Conservation (phyloP, 1,139 yeast species). For the Candida mesenterica region DNA sequence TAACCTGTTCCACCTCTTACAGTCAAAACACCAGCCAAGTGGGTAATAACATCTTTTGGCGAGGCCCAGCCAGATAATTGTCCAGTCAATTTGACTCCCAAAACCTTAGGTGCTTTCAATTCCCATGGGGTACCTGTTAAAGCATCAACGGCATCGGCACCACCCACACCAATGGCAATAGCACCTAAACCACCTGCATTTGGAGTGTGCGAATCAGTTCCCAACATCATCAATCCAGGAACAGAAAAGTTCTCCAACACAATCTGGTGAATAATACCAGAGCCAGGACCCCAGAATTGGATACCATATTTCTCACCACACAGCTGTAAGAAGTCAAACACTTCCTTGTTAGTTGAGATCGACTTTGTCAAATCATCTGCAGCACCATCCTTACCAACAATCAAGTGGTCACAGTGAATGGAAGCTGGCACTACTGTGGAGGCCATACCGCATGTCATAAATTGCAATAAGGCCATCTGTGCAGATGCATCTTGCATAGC, state of each 20-base stretch:
- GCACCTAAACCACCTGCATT: slow-evolving; percentile 98
- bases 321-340: slow-evolving; percentile 85
- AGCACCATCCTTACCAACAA: slow-evolving; percentile 94
- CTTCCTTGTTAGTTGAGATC: slow-evolving; percentile 84
- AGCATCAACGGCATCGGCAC: slow-evolving; percentile 98
- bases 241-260: slow-evolving; percentile 92
- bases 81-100: slow-evolving; percentile 92
- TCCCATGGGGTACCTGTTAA: slow-evolving; percentile 99
- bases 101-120: slow-evolving; percentile 88
- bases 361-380: slow-evolving; percentile 70
- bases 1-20: slow-evolving; percentile 98
- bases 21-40: slow-evolving; percentile 84
- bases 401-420: slow-evolving; percentile 95
- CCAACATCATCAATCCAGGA: slow-evolving; percentile 94
- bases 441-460: slow-evolving; percentile 92
- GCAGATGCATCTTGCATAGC: slow-evolving; percentile 99
- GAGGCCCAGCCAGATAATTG: slow-evolving; percentile 86
- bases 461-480: slow-evolving; percentile 94
- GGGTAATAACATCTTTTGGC: slow-evolving; percentile 92
- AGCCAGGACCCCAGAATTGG: slow-evolving; percentile 99
- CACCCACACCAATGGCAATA: slow-evolving; percentile 97
- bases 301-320: slow-evolving; percentile 93
- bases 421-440: slow-evolving; percentile 90
- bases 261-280: slow-evolving; percentile 97
- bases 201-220: slow-evolving; percentile 97